Conservation (phyloP, 164 flowering plant species). For the Magnolia officinalis region DNA sequence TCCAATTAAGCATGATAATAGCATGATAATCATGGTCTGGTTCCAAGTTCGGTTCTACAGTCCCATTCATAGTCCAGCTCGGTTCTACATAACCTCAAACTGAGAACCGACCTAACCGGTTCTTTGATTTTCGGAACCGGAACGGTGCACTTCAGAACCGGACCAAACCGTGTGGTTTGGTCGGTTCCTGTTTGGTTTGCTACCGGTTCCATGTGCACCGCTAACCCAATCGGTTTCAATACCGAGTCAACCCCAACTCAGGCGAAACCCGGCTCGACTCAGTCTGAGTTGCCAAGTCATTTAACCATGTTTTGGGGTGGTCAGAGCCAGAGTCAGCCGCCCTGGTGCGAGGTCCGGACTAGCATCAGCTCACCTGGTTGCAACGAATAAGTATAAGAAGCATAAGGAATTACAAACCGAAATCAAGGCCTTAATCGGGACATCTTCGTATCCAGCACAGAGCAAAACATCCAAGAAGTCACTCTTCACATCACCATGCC, state of each 20-base stretch:
- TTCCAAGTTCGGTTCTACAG: too few relatives aligned
- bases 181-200: too few relatives aligned
- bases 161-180: too few relatives aligned
- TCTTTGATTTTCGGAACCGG: too few relatives aligned
- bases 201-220: too few relatives aligned
- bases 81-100: too few relatives aligned
- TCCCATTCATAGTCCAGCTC: too few relatives aligned
- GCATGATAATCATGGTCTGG: too few relatives aligned
- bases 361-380: not conserved
- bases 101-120: too few relatives aligned
- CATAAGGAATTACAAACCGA: conserved; percentile 7
- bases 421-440: conserved; percentile 20
- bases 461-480: conserved; percentile 25
- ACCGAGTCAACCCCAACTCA: not conserved
- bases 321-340: too few relatives aligned
- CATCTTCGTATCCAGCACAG: conserved; percentile 11
- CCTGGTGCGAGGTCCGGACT: not conserved
- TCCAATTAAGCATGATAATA: too few relatives aligned
- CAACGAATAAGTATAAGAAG: not conserved
- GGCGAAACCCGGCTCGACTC: not conserved
- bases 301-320: not conserved
- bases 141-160: too few relatives aligned
- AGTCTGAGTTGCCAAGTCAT: not conserved
- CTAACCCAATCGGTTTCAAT: not conserved
- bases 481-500: not conserved